Evolutionary conservation across 1,139 yeast species (phyloP).

Genomic region (Scheffersomyces parashehatae): DNA sequence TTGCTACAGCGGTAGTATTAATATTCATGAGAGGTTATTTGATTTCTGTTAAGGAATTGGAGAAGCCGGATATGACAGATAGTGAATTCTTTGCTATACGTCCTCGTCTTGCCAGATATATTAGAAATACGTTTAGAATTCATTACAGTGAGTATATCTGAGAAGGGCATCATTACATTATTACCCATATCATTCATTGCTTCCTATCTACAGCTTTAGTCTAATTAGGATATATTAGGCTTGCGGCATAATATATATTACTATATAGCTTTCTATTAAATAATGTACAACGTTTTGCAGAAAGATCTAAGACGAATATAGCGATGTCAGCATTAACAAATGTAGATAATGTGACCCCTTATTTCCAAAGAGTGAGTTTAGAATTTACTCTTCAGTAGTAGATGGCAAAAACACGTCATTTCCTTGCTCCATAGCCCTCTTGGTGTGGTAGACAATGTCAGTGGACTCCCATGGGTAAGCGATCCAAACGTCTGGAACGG

Average conservation of each 20-base stretch:
- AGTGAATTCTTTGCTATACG: not conserved
- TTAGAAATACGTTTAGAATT: not conserved
- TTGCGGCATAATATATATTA: not conserved
- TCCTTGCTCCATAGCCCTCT: slow-evolving; percentile 76
- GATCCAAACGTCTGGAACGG: slow-evolving; percentile 92
- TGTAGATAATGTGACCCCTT: too few species aligned
- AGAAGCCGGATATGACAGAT: not conserved
- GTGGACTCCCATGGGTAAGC: slow-evolving; percentile 97
- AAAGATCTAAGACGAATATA: not conserved
- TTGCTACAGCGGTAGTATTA: slow-evolving; percentile 37
- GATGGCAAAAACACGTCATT: slow-evolving; percentile 51
- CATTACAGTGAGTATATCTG: not conserved
- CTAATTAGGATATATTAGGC: not conserved
- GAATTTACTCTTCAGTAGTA: slow-evolving; percentile 17
- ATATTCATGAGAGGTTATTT: slow-evolving; percentile 49
- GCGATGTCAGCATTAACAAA: too few species aligned
- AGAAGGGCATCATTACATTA: too few species aligned
- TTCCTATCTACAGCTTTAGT: not conserved
- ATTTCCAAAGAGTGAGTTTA: not conserved
- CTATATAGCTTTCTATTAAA: not conserved
- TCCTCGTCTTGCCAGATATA: not conserved
- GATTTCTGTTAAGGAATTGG: slow-evolving; percentile 12
- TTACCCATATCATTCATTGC: not conserved
- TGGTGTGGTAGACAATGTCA: slow-evolving; percentile 86
- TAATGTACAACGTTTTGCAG: slow-evolving; percentile 2